A percentile compares a stretch with the other conserved stretches of the same genome.
phyloP scores from a whole-genome alignment of 2,329 filamentous ascomycete species.

The Alternaria infectoria region DNA sequence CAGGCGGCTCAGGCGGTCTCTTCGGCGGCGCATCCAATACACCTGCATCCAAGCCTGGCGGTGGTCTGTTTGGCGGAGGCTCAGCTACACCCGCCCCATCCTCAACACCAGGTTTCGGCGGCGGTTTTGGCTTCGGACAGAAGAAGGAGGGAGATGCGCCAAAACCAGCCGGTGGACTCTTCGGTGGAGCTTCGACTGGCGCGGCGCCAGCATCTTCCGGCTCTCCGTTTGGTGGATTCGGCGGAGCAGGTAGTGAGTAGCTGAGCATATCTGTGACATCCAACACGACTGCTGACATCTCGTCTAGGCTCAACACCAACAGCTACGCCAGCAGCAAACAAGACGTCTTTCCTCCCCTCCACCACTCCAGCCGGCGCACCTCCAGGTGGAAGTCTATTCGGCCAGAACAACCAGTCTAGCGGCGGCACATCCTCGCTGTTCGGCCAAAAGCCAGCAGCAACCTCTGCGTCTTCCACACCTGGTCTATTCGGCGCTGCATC shows the following conservation, averaged over 20 bases:
- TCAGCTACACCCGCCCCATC: conserved; percentile 33
- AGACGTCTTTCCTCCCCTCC: conserved; percentile 46
- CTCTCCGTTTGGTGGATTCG: conserved; percentile 20
- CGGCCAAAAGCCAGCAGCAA: conserved; percentile 32
- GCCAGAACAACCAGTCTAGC: conserved; percentile 20
- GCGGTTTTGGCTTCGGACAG: conserved; percentile 19
- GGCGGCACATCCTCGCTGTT: conserved; percentile 21
- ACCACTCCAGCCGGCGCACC: conserved; percentile 50
- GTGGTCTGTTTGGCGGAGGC: conserved; percentile 35
- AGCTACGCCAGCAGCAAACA: conserved; percentile 45
- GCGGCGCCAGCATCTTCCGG: conserved; percentile 23
- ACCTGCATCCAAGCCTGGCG: conserved; percentile 35
- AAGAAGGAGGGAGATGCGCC: conserved; percentile 29
- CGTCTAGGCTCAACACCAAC: conserved; percentile 29
- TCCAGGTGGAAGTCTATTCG: conserved; percentile 40
- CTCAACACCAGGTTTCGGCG: conserved; percentile 21
- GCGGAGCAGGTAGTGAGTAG: conserved; percentile 15
- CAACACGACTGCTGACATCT: conserved; percentile 12
- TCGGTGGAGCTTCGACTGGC: conserved; percentile 18
- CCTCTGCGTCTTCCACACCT: conserved; percentile 35
- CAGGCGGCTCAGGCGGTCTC: conserved; percentile 21
- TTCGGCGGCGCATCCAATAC: conserved; percentile 40
- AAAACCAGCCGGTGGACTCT: conserved; percentile 31
- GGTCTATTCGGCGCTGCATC: conserved; percentile 36
- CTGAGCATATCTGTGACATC: not conserved